Conservation (phyloP, 192 early-diverging fungal species). For the Coemansia nantahalensis region DNA sequence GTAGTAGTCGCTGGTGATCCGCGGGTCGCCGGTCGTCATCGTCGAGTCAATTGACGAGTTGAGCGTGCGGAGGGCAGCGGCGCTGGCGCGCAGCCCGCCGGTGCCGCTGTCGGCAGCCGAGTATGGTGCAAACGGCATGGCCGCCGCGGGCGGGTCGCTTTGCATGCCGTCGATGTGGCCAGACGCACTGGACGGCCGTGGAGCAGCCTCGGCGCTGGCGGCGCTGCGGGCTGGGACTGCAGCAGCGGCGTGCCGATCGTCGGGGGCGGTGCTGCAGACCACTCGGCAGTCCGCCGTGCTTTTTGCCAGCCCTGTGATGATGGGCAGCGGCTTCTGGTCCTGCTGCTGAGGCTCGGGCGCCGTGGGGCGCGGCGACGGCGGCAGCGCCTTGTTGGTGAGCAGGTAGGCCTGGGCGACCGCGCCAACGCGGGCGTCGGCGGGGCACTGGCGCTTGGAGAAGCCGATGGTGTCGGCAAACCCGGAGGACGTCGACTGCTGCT, state of each 20-base stretch:
- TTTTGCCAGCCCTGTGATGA: no score
- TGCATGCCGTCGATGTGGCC: not conserved
- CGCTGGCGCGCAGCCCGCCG: constrained; percentile 2
- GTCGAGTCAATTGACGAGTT: constrained; percentile 12
- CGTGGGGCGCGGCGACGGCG: constrained; percentile 16
- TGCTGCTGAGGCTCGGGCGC: not conserved
- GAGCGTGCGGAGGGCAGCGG: not conserved
- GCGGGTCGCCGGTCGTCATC: not conserved
- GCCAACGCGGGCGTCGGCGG: constrained; percentile 32
- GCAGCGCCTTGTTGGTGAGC: constrained; percentile 41
- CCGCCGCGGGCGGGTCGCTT: constrained; percentile 2
- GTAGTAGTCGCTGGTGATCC: constrained; percentile 16
- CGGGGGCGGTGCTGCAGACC: not conserved
- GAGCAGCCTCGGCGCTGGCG: no score
- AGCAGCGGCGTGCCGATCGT: not conserved
- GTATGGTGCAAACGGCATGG: constrained; percentile 16
- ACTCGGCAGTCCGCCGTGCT: not conserved
- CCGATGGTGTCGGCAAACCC: constrained; percentile 46
- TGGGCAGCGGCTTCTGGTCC: not conserved
- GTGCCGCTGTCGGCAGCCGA: not conserved
- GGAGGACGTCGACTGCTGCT: constrained; percentile 51
- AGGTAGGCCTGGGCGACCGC: constrained; percentile 9
- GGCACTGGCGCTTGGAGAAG: constrained; percentile 32
- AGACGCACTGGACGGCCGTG: not conserved
- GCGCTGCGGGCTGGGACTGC: not conserved